A percentile compares a stretch with the other conserved stretches of the same genome.
Evolutionary conservation across 1,284 basidiomycete species (phyloP).

Genomic region (Psilocybe mexicana): DNA sequence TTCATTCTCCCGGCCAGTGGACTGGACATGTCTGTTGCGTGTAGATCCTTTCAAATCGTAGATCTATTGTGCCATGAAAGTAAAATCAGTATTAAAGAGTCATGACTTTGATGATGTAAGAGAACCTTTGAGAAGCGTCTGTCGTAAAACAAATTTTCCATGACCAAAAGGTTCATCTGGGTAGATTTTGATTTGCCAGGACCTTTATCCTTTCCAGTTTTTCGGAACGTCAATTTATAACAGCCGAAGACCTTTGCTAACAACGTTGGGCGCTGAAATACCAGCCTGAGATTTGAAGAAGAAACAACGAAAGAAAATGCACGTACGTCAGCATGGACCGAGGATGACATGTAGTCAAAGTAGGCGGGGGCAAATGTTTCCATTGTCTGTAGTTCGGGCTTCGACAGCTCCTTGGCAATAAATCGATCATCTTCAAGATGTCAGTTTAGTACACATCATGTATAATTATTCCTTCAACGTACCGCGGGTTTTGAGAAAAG

Average conservation of each 20-base stretch:
- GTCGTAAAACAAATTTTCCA: slow-evolving; percentile 98
- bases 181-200: slow-evolving; percentile 73
- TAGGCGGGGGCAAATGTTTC: slow-evolving; percentile 97
- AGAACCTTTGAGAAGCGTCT: slow-evolving; percentile 81
- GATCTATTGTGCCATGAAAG: slow-evolving; percentile 51
- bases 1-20: slow-evolving; percentile 89
- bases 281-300: neutral
- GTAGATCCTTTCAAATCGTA: slow-evolving; percentile 96
- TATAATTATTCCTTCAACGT: slow-evolving; percentile 8
- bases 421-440: slow-evolving; percentile 84
- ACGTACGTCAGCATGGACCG: slow-evolving; percentile 75
- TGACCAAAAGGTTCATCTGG: slow-evolving; percentile 94
- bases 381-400: slow-evolving; percentile 91
- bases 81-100: neutral
- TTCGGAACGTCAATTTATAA: slow-evolving; percentile 93
- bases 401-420: slow-evolving; percentile 96
- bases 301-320: neutral
- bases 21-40: slow-evolving; percentile 88
- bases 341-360: slow-evolving; percentile 95
- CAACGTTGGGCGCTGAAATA: slow-evolving; percentile 80
- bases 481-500: slow-evolving; percentile 95
- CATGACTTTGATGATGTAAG: neutral
- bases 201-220: slow-evolving; percentile 68
- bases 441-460: slow-evolving; percentile 3
- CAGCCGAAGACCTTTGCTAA: slow-evolving; percentile 98